Evolutionary conservation across 208 protist species (phyloP).

Genomic region (Tritrichomonas musculus): DNA sequence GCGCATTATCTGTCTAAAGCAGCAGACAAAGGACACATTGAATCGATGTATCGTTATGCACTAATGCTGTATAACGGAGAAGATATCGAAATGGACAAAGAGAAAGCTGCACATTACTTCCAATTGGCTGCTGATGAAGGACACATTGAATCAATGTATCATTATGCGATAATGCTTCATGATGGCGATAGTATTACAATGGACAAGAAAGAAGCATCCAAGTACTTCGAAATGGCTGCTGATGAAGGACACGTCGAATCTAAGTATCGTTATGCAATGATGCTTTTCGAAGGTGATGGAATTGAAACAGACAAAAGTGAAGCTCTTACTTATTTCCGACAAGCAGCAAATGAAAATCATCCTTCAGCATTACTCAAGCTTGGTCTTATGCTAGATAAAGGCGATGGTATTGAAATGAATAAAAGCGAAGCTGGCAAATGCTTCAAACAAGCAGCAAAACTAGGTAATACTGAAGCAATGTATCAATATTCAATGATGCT

Average conservation of each 20-base stretch:
- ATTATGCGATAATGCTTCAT: background rate
- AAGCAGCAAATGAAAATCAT: background rate
- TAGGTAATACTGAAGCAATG: background rate
- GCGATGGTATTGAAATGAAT: too few relatives aligned
- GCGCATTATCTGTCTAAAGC: too few relatives aligned
- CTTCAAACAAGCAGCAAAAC: background rate
- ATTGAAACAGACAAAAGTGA: background rate
- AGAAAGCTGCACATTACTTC: background rate
- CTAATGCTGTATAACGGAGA: background rate
- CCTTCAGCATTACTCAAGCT: background rate
- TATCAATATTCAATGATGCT: background rate
- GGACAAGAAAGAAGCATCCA: background rate
- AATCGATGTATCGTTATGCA: background rate
- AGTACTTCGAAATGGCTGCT: background rate
- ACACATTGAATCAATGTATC: background rate
- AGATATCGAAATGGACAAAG: background rate
- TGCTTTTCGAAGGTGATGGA: background rate
- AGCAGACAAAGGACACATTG: background rate
- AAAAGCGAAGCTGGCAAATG: background rate
- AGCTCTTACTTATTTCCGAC: background rate
- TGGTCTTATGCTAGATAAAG: background rate
- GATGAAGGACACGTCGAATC: background rate
- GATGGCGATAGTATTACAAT: background rate
- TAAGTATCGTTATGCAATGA: background rate
- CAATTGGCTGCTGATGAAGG: background rate